A percentile compares a stretch with the other conserved stretches of the same genome.
Conservation (phyloP, 768 basidiomycete genomes). For the Boletus edulis region DNA sequence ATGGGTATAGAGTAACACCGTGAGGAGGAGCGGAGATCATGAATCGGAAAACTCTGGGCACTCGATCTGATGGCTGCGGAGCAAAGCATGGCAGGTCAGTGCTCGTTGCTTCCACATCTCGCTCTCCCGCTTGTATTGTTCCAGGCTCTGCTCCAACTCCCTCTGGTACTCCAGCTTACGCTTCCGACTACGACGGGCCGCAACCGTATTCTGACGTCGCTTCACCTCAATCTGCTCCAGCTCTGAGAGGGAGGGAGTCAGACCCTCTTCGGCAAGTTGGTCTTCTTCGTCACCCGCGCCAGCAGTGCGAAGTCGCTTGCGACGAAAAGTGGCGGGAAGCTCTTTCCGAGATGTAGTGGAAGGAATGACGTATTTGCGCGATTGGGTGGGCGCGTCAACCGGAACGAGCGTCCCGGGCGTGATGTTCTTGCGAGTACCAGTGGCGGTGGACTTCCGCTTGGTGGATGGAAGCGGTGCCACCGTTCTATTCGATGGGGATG, state of each 20-base stretch:
- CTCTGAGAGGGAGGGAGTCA: slow-evolving; percentile 46
- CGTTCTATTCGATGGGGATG: slow-evolving; percentile 23
- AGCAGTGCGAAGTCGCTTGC: slow-evolving; percentile 54
- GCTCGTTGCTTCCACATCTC: slow-evolving; percentile 65
- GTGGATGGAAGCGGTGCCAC: slow-evolving; percentile 17
- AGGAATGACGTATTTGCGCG: slow-evolving; percentile 68
- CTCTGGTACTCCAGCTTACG: slow-evolving; percentile 70
- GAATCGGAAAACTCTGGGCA: slow-evolving; percentile 47
- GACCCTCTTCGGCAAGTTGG: slow-evolving; percentile 15
- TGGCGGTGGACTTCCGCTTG: slow-evolving; percentile 38
- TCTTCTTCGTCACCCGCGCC: slow-evolving; percentile 52
- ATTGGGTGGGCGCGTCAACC: slow-evolving; percentile 76
- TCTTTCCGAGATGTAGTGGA: slow-evolving; percentile 79
- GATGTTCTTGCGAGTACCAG: slow-evolving; percentile 71
- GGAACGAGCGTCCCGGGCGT: slow-evolving; percentile 64
- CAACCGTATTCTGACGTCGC: slow-evolving; percentile 81
- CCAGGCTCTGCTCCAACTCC: slow-evolving; percentile 57
- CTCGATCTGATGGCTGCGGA: slow-evolving; percentile 55
- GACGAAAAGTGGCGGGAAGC: slow-evolving; percentile 67
- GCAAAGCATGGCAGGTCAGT: slow-evolving; percentile 44
- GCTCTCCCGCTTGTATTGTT: slow-evolving; percentile 52
- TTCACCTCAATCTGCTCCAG: slow-evolving; percentile 74
- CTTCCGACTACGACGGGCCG: slow-evolving; percentile 76
- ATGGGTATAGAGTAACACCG: slow-evolving; percentile 11
- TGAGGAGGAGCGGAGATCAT: slow-evolving; percentile 8